Evolutionary conservation across 192 early-diverging fungal genomes (phyloP).

Genomic region (Coemansia sp.): DNA sequence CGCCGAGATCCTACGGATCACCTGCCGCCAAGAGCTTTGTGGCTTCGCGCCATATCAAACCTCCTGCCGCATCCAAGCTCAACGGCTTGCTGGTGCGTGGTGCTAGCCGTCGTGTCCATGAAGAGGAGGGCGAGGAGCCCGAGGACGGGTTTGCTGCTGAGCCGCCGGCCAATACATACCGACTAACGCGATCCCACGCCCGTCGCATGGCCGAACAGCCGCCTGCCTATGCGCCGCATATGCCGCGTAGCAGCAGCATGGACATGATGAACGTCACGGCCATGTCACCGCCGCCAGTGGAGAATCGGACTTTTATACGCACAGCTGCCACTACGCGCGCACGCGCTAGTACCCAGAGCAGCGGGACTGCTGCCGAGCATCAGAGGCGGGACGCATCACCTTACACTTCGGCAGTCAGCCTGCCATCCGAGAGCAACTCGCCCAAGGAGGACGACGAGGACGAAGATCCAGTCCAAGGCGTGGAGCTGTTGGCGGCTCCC

Average conservation of each 20-base stretch:
- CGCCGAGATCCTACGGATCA: conserved; percentile 40
- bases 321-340: background rate
- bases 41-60: conserved; percentile 26
- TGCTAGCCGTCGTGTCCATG: background rate
- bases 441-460: background rate
- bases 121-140: background rate
- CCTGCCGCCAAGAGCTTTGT: conserved; percentile 51
- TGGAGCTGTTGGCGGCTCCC: conserved; percentile 8
- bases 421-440: conserved; percentile 22
- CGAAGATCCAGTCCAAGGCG: conserved; percentile 11
- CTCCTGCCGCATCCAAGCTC: conserved; percentile 22
- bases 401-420: conserved; percentile 19
- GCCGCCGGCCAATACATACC: conserved; percentile 24
- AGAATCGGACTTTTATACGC: background rate
- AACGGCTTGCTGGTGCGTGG: conserved; percentile 12
- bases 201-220: background rate
- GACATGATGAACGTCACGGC: background rate
- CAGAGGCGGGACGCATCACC: conserved; percentile 12
- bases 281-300: background rate
- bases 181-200: conserved; percentile 1
- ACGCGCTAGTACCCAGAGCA: conserved; percentile 9
- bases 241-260: conserved; percentile 1
- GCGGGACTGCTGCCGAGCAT: conserved; percentile 9
- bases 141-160: conserved; percentile 15
- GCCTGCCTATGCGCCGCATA: background rate